Evolutionary conservation across 2,329 filamentous ascomycete species (phyloP).

Genomic region (Venturiaceae sp.): DNA sequence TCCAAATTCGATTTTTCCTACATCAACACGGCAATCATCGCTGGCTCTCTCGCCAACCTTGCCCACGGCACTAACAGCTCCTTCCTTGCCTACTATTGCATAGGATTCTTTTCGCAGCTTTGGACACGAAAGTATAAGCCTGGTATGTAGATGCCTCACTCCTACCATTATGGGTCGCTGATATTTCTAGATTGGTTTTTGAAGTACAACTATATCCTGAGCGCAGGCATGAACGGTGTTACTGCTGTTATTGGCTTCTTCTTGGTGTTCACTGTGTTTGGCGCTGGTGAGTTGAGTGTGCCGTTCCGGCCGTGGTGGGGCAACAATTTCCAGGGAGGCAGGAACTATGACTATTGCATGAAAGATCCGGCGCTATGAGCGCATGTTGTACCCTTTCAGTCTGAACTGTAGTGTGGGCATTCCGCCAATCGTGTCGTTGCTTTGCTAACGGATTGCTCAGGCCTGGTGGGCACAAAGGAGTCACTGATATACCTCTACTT

Average conservation of each 20-base stretch:
- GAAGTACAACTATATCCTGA: slow-evolving; percentile 32
- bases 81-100: slow-evolving; percentile 20
- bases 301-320: slow-evolving; percentile 19
- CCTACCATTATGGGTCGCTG: no score
- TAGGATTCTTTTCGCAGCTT: slow-evolving; percentile 25
- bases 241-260: slow-evolving; percentile 31
- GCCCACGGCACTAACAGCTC: slow-evolving; percentile 32
- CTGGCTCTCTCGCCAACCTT: slow-evolving; percentile 31
- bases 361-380: neutral
- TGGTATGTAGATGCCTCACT: no score
- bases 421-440: no score
- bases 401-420: no score
- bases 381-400: no score
- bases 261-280: slow-evolving; percentile 33
- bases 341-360: slow-evolving; percentile 3
- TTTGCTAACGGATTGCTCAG: no score
- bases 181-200: slow-evolving; percentile 24
- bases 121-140: slow-evolving; percentile 26
- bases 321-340: neutral
- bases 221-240: slow-evolving; percentile 30
- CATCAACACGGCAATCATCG: slow-evolving; percentile 32
- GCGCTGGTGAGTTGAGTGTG: slow-evolving; percentile 15
- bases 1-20: slow-evolving; percentile 18
- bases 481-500: no score
- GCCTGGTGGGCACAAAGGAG: no score